Evolutionary conservation across 2,329 filamentous ascomycete genomes (phyloP).

Genomic region (Macroventuria anomochaeta): DNA sequence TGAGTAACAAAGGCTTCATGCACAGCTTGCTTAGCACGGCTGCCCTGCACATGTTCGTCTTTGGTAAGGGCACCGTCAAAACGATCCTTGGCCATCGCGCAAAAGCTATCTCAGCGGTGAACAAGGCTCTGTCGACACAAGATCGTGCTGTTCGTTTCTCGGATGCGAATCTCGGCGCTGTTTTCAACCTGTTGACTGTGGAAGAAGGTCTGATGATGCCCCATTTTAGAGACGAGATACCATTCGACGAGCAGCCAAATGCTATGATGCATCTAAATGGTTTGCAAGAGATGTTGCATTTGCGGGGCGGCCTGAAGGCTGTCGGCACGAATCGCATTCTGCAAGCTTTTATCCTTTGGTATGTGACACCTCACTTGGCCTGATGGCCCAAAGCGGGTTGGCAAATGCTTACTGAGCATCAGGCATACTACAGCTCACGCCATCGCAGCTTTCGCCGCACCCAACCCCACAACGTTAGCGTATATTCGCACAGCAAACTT

Average conservation of each 20-base stretch:
- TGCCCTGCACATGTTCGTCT: conserved; percentile 44
- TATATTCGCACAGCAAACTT: conserved; percentile 36
- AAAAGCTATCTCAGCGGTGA: conserved; percentile 44
- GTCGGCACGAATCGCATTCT: conserved; percentile 48
- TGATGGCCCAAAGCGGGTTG: conserved; percentile 31
- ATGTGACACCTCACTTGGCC: conserved; percentile 25
- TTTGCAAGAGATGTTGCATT: conserved; percentile 43
- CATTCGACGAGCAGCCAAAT: conserved; percentile 38
- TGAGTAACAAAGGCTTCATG: conserved; percentile 47
- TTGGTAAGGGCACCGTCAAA: conserved; percentile 40
- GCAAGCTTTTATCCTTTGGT: conserved; percentile 52
- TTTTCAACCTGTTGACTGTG: conserved; percentile 48
- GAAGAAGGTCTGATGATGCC: conserved; percentile 43
- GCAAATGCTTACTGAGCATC: conserved; percentile 48
- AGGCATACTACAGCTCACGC: conserved; percentile 50
- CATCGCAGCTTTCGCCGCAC: conserved; percentile 44
- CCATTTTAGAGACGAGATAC: conserved; percentile 24
- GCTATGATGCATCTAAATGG: conserved; percentile 46
- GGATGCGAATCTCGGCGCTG: conserved; percentile 48
- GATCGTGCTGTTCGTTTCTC: conserved; percentile 37
- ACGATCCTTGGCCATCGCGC: conserved; percentile 44
- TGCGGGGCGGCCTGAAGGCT: conserved; percentile 43
- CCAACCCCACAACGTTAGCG: conserved; percentile 40
- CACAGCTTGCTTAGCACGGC: conserved; percentile 47
- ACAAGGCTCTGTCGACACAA: conserved; percentile 38